Evolutionary conservation across 495 filamentous ascomycete genomes (phyloP).

Genomic region (Platismatia glauca): DNA sequence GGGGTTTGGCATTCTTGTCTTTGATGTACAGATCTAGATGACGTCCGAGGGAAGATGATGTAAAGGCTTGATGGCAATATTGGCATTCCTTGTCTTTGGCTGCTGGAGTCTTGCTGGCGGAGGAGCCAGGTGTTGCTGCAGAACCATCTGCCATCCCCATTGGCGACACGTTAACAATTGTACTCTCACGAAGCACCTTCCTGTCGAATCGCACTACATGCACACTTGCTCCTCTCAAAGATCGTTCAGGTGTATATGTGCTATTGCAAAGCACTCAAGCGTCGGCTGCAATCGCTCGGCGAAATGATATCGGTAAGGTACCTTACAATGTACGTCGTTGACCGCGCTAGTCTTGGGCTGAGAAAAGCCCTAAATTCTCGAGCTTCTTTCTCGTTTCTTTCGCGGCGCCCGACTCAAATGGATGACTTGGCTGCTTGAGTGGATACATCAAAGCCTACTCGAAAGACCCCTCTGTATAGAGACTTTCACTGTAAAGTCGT

Average conservation of each 20-base stretch:
- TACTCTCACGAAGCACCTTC: not conserved
- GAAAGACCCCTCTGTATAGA: not conserved
- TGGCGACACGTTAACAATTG: not conserved
- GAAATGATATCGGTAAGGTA: conserved; percentile 1
- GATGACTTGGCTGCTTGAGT: not conserved
- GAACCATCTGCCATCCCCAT: conserved; percentile 23
- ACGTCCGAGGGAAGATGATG: conserved; percentile 84
- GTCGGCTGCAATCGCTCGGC: not conserved
- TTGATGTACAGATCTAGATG: conserved; percentile 88
- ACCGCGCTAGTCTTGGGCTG: not conserved
- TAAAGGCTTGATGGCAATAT: conserved; percentile 78
- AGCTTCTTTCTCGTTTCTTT: too few relatives aligned
- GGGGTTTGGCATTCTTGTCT: conserved; percentile 71
- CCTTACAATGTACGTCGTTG: too few relatives aligned
- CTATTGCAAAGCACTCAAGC: not conserved
- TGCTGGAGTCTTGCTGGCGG: conserved; percentile 34
- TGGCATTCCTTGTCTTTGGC: conserved; percentile 76
- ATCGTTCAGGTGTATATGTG: not conserved
- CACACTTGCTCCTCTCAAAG: too few relatives aligned
- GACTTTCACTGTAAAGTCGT: not conserved
- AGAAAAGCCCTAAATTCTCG: not conserved
- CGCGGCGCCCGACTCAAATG: not conserved
- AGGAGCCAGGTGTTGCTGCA: conserved; percentile 43
- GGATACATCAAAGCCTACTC: not conserved
- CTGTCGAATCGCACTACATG: not conserved